These are phyloP conservation scores for Irpex lacteus DNA, from an alignment of 1,284 basidiomycete genomes.

Conservation along the genomic window DNA sequence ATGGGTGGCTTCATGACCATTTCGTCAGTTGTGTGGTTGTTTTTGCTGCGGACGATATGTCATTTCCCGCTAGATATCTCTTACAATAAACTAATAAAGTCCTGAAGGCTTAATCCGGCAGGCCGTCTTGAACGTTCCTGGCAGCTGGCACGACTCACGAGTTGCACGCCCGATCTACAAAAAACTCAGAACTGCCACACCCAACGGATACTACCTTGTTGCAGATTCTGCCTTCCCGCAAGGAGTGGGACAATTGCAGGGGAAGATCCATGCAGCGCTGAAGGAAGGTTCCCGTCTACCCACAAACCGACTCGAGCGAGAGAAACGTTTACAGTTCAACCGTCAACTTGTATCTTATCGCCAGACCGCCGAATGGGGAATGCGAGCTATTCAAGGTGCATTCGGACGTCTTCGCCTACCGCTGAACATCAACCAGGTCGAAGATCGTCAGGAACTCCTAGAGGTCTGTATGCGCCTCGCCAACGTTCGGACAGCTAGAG, in stretches of 20 bases:
- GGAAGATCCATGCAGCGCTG: slow-evolving; percentile 37
- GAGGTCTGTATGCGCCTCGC: slow-evolving; percentile 29
- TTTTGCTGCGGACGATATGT: slow-evolving; percentile 32
- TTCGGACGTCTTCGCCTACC: slow-evolving; percentile 40
- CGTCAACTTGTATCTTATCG: slow-evolving; percentile 34
- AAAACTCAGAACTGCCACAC: slow-evolving; percentile 30
- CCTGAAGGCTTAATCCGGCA: slow-evolving; percentile 30
- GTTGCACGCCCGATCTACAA: slow-evolving; percentile 38
- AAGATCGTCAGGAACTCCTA: slow-evolving; percentile 26
- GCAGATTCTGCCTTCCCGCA: slow-evolving; percentile 44
- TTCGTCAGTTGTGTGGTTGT: slow-evolving; percentile 31
- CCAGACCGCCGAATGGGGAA: slow-evolving; percentile 47
- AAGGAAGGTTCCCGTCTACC: slow-evolving; percentile 34
- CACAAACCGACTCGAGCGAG: slow-evolving; percentile 17
- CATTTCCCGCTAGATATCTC: background rate
- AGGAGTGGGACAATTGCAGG: slow-evolving; percentile 27
- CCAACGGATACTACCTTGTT: slow-evolving; percentile 39
- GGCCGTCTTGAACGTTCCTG: slow-evolving; percentile 36
- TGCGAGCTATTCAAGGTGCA: slow-evolving; percentile 37
- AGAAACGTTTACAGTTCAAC: slow-evolving; percentile 26
- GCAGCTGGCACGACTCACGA: slow-evolving; percentile 47
- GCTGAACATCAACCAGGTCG: slow-evolving; percentile 28
- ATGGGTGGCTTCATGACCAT: slow-evolving; percentile 45
- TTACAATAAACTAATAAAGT: background rate
- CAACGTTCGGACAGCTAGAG: slow-evolving; percentile 28